Evolutionary conservation across 768 basidiomycete species (phyloP).

Genomic region (Russula foetens): DNA sequence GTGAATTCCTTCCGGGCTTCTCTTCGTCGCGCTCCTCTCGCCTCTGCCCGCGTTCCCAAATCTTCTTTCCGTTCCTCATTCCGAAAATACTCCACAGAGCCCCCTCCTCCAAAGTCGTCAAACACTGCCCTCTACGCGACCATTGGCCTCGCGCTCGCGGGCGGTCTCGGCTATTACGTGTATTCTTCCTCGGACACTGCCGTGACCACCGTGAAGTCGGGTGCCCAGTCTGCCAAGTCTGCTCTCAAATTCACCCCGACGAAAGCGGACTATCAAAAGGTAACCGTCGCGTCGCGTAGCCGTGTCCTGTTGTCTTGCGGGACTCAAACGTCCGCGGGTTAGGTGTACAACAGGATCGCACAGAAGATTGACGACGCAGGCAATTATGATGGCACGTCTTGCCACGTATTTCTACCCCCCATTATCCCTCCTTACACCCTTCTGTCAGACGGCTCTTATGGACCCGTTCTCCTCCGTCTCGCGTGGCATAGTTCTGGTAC

Average conservation of each 20-base stretch:
- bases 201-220: constrained; percentile 50
- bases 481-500: constrained; percentile 96
- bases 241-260: constrained; percentile 64
- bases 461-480: constrained; percentile 79
- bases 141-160: constrained; percentile 49
- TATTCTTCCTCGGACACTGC: constrained; percentile 44
- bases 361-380: constrained; percentile 59
- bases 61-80: constrained; percentile 33
- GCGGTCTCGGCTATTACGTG: constrained; percentile 57
- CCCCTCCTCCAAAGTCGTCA: constrained; percentile 40
- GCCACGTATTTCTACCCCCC: not conserved
- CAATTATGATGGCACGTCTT: constrained; percentile 73
- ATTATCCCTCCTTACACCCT: constrained; percentile 14
- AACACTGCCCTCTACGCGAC: constrained; percentile 52
- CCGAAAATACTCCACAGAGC: constrained; percentile 52
- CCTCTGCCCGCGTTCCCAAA: constrained; percentile 11
- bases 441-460: constrained; percentile 73
- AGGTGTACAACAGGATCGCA: constrained; percentile 91
- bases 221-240: constrained; percentile 52
- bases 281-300: constrained; percentile 22
- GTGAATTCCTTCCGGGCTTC: constrained; percentile 11
- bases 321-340: not conserved
- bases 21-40: constrained; percentile 16
- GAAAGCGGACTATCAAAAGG: constrained; percentile 88
- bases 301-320: not conserved